Evolutionary conservation across 2,329 filamentous ascomycete species (phyloP).

Genomic region (Geosmithia putterillii): DNA sequence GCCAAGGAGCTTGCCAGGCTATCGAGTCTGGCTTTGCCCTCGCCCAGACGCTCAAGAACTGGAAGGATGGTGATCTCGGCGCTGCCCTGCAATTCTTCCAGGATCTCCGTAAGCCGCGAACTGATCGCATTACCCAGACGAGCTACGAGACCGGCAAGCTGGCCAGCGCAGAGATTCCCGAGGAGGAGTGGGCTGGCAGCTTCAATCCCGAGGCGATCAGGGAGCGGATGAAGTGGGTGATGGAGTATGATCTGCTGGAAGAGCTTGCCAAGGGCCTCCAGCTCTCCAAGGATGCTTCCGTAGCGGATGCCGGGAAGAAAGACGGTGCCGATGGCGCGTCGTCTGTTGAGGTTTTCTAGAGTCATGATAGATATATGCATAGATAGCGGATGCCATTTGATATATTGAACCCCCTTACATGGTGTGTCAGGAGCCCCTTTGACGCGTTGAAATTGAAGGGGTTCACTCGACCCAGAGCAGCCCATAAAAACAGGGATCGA

Average conservation of each 20-base stretch:
- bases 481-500: no score
- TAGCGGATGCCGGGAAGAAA: neutral
- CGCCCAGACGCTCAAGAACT: slow-evolving; percentile 15
- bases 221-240: slow-evolving; percentile 21
- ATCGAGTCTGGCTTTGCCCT: slow-evolving; percentile 19
- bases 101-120: slow-evolving; percentile 20
- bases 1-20: slow-evolving; percentile 19
- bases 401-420: no score
- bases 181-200: slow-evolving; percentile 11
- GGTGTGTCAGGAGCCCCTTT: no score
- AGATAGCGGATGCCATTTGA: no score
- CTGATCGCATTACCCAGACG: slow-evolving; percentile 17
- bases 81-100: slow-evolving; percentile 20
- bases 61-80: slow-evolving; percentile 13
- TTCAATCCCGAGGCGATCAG: slow-evolving; percentile 13
- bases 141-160: slow-evolving; percentile 21
- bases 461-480: no score
- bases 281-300: no score
- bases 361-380: no score
- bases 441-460: no score
- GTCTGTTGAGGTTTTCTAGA: no score
- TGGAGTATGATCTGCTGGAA: slow-evolving; percentile 19
- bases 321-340: neutral
- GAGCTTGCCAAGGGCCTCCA: slow-evolving; percentile 8
- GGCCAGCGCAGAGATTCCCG: slow-evolving; percentile 17